phyloP scores from a whole-genome alignment of 768 basidiomycete species.

The Naganishia vishniacii region DNA sequence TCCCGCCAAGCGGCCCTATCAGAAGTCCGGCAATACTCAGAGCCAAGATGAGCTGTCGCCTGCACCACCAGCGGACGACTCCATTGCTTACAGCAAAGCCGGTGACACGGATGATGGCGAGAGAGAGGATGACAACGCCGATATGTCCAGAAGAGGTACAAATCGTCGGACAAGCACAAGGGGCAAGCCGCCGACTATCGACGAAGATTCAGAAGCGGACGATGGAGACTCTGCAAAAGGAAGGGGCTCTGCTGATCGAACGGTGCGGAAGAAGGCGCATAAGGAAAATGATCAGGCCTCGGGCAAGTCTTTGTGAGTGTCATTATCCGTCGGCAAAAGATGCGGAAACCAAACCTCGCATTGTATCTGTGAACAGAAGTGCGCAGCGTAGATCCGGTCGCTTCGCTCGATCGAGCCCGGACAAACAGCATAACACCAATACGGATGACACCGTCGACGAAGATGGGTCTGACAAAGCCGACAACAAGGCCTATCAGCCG shows the following conservation, averaged over 20 bases:
- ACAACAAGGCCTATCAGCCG: not conserved
- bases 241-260: not conserved
- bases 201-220: slow-evolving; percentile 8
- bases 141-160: slow-evolving; percentile 8
- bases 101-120: slow-evolving; percentile 6
- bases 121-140: slow-evolving; percentile 7
- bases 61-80: not conserved
- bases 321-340: too few relatives aligned
- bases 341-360: too few relatives aligned
- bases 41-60: slow-evolving; percentile 14
- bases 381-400: slow-evolving; percentile 9
- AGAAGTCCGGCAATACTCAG: slow-evolving; percentile 3
- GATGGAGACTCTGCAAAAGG: not conserved
- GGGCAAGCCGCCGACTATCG: slow-evolving; percentile 11
- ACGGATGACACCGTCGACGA: slow-evolving; percentile 9
- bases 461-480: slow-evolving; percentile 2
- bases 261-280: not conserved
- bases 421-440: slow-evolving; percentile 9
- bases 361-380: not conserved
- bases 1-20: slow-evolving; percentile 11
- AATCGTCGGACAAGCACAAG: slow-evolving; percentile 31
- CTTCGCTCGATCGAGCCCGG: not conserved
- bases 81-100: not conserved
- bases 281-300: slow-evolving; percentile 9
- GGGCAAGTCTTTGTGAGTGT: not conserved